A percentile compares a stretch with the other conserved stretches of the same genome.
phyloP scores from a whole-genome alignment of 73 alveolate genomes.

The Durusdinium trenchii region DNA sequence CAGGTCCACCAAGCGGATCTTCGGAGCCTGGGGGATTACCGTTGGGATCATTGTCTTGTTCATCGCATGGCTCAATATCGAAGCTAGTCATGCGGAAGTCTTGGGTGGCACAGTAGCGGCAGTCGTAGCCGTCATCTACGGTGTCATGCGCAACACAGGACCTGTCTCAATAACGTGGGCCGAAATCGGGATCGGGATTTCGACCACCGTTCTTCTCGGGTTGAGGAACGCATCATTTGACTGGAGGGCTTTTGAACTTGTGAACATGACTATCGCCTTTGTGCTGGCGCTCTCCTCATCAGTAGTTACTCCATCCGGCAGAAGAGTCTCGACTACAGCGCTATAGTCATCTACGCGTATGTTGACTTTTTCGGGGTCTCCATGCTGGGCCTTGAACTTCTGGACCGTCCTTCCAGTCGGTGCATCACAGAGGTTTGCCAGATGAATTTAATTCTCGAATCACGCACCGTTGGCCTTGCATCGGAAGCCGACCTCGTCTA shows the following conservation, averaged over 20 bases:
- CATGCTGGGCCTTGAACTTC: not conserved
- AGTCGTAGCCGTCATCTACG: not conserved
- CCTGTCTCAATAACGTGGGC: slow-evolving; percentile 12
- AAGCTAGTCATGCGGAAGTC: not conserved
- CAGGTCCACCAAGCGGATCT: not conserved
- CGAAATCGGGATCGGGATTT: not conserved
- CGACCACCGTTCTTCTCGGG: not conserved
- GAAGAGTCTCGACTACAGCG: slow-evolving; percentile 10
- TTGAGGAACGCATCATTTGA: slow-evolving; percentile 12
- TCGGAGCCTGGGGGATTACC: slow-evolving; percentile 31
- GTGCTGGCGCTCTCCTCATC: slow-evolving; percentile 2
- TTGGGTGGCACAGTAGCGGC: slow-evolving; percentile 19
- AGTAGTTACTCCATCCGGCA: slow-evolving; percentile 18
- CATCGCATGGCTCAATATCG: not conserved
- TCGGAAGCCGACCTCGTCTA: not conserved
- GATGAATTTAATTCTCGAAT: not conserved
- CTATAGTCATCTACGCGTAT: not conserved
- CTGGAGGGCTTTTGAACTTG: not conserved
- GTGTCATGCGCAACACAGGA: slow-evolving; percentile 3
- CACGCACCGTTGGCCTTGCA: not conserved
- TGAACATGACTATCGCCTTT: not conserved
- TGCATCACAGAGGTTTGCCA: not conserved
- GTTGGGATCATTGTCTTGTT: not conserved
- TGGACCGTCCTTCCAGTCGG: not conserved
- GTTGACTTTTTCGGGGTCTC: not conserved